These are phyloP conservation scores for Lactarius akahatsu DNA, from an alignment of 768 basidiomycete species.

Conservation along the genomic window DNA sequence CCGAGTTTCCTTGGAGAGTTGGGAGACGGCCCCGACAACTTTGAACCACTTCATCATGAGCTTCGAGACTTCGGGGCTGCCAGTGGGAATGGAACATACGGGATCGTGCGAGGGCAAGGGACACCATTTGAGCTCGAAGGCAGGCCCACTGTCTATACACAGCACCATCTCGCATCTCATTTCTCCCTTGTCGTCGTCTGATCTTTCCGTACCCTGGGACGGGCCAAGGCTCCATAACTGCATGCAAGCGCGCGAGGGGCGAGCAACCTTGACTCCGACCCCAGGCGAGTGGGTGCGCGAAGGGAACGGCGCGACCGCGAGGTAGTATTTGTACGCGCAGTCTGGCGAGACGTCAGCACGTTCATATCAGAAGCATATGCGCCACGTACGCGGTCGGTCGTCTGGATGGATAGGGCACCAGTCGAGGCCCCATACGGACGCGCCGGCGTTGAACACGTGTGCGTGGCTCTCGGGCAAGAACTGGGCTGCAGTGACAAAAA, in stretches of 20 bases:
- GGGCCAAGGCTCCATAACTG: constrained; percentile 78
- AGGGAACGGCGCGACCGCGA: constrained; percentile 79
- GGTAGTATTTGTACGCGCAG: constrained; percentile 64
- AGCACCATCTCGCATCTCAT: constrained; percentile 83
- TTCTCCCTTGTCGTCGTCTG: constrained; percentile 41
- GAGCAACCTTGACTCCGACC: constrained; percentile 57
- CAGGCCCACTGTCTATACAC: constrained; percentile 78
- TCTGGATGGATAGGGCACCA: constrained; percentile 84
- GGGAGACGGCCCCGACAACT: constrained; percentile 23
- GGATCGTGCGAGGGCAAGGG: constrained; percentile 79
- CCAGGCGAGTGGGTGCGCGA: constrained; percentile 61
- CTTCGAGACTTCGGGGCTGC: background rate
- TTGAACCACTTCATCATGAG: background rate
- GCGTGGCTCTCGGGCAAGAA: constrained; percentile 58
- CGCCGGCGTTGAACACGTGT: constrained; percentile 82
- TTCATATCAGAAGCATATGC: too few relatives aligned
- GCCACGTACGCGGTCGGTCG: constrained; percentile 51
- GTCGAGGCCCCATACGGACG: constrained; percentile 86
- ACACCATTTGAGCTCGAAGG: constrained; percentile 88
- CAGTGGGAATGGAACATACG: constrained; percentile 37
- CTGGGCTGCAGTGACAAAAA: constrained; percentile 48
- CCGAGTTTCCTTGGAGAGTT: constrained; percentile 63
- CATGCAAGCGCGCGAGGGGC: constrained; percentile 64
- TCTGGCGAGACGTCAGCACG: constrained; percentile 37
- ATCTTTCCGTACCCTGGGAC: background rate